Evolutionary conservation across 2,329 filamentous ascomycete genomes (phyloP).

Genomic region (Botrytis hyacinthi): DNA sequence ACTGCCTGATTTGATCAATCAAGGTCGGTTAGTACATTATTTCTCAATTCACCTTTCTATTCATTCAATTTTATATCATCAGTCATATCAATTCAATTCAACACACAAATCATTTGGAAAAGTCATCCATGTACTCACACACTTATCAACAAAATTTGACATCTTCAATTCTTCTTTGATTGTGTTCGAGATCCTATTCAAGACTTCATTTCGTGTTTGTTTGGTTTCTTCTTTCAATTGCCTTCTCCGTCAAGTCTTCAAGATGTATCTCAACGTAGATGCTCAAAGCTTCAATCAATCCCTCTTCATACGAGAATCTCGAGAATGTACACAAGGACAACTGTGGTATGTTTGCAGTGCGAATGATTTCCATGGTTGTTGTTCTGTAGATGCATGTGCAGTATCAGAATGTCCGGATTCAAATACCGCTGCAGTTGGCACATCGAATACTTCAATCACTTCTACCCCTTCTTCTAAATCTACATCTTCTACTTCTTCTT

Average conservation of each 20-base stretch:
- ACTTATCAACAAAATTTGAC: background rate
- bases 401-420: slow-evolving; percentile 14
- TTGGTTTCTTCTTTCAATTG: background rate
- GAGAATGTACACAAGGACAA: slow-evolving; percentile 3
- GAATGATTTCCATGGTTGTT: slow-evolving; percentile 12
- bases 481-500: no score
- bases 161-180: background rate
- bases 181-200: background rate
- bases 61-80: background rate
- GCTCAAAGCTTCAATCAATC: background rate
- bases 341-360: slow-evolving; percentile 14
- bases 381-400: slow-evolving; percentile 20
- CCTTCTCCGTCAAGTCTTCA: background rate
- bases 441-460: background rate
- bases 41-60: background rate
- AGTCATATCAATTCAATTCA: background rate
- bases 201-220: background rate
- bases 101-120: no score
- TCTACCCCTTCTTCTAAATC: background rate
- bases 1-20: background rate
- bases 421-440: slow-evolving; percentile 7
- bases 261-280: slow-evolving; percentile 15
- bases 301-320: slow-evolving; percentile 14
- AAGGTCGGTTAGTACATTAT: background rate
- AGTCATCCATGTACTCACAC: slow-evolving; percentile 5